Percentiles rank a stretch among this genome's conserved stretches.
These are phyloP conservation scores for Penicillium verrucosum DNA, from an alignment of 2,329 filamentous ascomycete species.

Conservation along the genomic window DNA sequence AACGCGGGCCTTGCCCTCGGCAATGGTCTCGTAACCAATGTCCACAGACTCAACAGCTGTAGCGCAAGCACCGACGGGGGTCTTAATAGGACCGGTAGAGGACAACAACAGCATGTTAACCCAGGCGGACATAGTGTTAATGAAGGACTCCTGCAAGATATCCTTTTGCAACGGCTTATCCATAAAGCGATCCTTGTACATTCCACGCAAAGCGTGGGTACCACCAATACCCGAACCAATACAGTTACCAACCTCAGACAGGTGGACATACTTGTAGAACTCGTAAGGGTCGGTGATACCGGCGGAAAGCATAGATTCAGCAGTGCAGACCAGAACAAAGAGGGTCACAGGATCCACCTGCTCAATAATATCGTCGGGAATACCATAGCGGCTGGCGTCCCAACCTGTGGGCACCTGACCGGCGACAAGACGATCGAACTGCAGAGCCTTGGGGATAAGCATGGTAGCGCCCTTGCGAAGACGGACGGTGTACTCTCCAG, in stretches of 20 bases:
- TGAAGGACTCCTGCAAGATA: constrained; percentile 98
- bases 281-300: constrained; percentile 99
- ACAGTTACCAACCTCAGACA: constrained; percentile 97
- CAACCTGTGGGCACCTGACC: constrained; percentile 96
- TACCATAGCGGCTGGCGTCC: constrained; percentile 93
- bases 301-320: constrained; percentile 82
- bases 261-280: constrained; percentile 99
- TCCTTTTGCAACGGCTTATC: constrained; percentile 98
- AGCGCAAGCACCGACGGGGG: constrained; percentile 93
- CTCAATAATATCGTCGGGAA: constrained; percentile 95
- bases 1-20: constrained; percentile 95
- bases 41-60: constrained; percentile 97
- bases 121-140: constrained; percentile 99
- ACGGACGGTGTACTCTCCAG: constrained; percentile 89
- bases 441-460: constrained; percentile 93
- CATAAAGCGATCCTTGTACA: constrained; percentile 97
- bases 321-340: constrained; percentile 90
- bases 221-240: constrained; percentile 98
- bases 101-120: constrained; percentile 98
- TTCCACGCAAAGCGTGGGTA: constrained; percentile 83
- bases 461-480: constrained; percentile 93
- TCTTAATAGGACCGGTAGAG: constrained; percentile 97
- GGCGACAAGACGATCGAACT: constrained; percentile 95
- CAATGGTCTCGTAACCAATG: constrained; percentile 96
- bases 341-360: constrained; percentile 97